Conservation (phyloP, 768 basidiomycete species). For the Lyophyllum shimeji region DNA sequence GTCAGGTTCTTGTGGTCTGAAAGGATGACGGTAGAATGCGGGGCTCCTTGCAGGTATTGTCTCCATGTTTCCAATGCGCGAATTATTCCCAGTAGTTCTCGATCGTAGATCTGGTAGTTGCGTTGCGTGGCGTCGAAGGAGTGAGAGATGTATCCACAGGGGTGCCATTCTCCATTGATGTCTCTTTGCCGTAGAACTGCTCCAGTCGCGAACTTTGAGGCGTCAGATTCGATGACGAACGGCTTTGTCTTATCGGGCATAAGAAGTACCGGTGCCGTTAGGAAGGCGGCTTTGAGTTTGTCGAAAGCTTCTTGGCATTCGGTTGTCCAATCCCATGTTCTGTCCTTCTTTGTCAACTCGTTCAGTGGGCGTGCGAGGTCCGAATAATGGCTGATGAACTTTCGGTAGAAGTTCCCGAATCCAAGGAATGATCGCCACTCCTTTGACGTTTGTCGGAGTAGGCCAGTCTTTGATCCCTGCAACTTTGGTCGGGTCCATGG, state of each 20-base stretch:
- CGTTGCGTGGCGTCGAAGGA: too few relatives aligned
- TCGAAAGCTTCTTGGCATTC: conserved; percentile 25
- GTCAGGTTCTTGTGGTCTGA: conserved; percentile 27
- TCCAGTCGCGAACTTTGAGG: too few relatives aligned
- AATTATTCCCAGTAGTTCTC: conserved; percentile 44
- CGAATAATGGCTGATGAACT: conserved; percentile 33
- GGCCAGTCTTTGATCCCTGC: conserved; percentile 38
- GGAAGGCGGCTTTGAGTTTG: conserved; percentile 24
- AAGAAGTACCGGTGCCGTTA: not conserved
- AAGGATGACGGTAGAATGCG: conserved; percentile 9
- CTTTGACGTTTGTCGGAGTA: conserved; percentile 24
- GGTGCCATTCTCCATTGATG: too few relatives aligned
- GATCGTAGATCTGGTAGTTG: conserved; percentile 35
- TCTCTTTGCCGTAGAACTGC: too few relatives aligned
- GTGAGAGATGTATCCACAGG: too few relatives aligned
- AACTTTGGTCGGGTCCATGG: conserved; percentile 39
- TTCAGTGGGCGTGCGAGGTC: conserved; percentile 26
- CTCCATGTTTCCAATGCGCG: conserved; percentile 30
- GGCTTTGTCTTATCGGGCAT: too few relatives aligned
- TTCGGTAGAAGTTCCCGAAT: conserved; percentile 37
- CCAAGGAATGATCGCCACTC: conserved; percentile 40
- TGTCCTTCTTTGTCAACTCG: conserved; percentile 24
- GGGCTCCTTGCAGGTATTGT: conserved; percentile 21
- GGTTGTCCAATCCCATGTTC: conserved; percentile 24
- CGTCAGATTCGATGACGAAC: too few relatives aligned